These are phyloP conservation scores for Sporothrix dimorphospora DNA, from an alignment of 2,329 filamentous ascomycete genomes.

Conservation along the genomic window DNA sequence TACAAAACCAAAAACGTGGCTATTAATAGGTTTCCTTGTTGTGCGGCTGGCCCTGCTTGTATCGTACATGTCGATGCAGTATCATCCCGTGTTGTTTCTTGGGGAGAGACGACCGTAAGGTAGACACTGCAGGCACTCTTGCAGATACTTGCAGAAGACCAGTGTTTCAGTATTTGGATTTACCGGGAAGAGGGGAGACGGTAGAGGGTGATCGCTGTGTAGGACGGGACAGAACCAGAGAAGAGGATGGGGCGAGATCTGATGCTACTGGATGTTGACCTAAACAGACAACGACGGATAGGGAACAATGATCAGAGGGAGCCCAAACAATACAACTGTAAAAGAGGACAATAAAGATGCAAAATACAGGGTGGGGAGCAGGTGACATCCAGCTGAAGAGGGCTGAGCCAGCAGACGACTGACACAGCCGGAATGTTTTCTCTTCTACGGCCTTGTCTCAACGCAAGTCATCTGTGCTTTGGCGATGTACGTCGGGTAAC, in stretches of 20 bases:
- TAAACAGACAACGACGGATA: neutral
- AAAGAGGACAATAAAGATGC: neutral
- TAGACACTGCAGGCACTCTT: neutral
- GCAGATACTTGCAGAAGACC: neutral
- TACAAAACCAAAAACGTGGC: neutral
- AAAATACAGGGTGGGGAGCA: neutral
- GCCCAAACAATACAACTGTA: neutral
- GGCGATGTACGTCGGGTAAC: neutral
- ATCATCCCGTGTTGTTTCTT: conserved; percentile 9
- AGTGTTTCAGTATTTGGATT: conserved; percentile 20
- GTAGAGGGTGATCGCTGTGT: neutral
- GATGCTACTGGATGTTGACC: neutral
- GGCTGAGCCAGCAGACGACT: neutral
- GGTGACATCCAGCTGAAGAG: neutral
- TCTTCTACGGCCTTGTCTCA: neutral
- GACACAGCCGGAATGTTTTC: neutral
- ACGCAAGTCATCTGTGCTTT: neutral
- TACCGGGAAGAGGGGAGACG: neutral
- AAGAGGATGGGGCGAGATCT: neutral
- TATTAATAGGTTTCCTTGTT: conserved; percentile 12
- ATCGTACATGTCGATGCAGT: conserved; percentile 2
- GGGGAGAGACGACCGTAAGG: neutral
- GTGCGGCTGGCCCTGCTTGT: neutral
- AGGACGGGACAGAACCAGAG: conserved; percentile 2
- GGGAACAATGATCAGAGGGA: neutral